Evolutionary conservation across 805 yeast genomes (phyloP), one percentile per base, ranked within the genome.

Genomic region (Candida ipomoeae): DNA sequence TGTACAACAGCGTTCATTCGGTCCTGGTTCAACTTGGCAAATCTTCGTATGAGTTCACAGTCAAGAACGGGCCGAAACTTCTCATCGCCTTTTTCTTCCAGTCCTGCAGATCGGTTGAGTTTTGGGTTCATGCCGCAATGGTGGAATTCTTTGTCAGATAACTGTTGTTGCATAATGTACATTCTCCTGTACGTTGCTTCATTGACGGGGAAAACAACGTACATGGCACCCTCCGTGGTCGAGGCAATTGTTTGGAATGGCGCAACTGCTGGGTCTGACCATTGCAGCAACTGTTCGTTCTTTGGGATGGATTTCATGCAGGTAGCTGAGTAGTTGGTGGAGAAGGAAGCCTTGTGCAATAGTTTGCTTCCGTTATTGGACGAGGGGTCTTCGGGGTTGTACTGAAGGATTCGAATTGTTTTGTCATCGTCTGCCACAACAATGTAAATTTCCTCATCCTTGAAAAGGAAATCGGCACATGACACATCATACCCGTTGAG

Each of bases 361-460:
- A 94, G 73, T 53, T 82, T 73, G 56, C 85, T 88, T 5, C 98
- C 98, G 48, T 89, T 83, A 40, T 83, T 68, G 1, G 97, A 89
- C 20, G 78, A 77, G 0, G 94, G 87, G 61, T 89, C 96, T 54
- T 91, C 97, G 0, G 98, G 98, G 55, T 94, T 96, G 63, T 88
- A 94, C 60, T 87, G 88, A 38, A 89, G 67, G 8, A 92, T 61
- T 62, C 88, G 96, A 21, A 94, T 62, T 7, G 80, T 74, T 21
- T 81, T 79, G 43, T 82, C 76, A 44, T 80, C 78, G 64, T 91
- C 97, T 2, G 89, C 85, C 15, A 83, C 75, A 1, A 85, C 71
- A 40, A 89, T 75, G 58, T 67, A 81, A 11, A 91, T 67, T 45
- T 87, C 86, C 10, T 86, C 87, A 51, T 85, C 87, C 50, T 82